These are phyloP conservation scores for Withania somnifera DNA, from an alignment of 305 asterid genomes.

Conservation along the genomic window DNA sequence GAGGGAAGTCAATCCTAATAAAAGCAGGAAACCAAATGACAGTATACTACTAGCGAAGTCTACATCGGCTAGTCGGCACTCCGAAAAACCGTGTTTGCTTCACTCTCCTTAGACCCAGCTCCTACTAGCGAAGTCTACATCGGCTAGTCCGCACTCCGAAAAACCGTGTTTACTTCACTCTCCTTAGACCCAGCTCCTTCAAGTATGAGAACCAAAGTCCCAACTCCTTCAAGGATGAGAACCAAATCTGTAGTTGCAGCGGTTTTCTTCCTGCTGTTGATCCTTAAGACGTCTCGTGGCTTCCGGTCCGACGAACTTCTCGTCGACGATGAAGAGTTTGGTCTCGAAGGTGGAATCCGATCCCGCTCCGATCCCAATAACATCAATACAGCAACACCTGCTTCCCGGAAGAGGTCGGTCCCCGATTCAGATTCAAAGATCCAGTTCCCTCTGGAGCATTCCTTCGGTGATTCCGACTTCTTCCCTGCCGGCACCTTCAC, in stretches of 20 bases:
- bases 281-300: slow-evolving; percentile 25
- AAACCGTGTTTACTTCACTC: not conserved
- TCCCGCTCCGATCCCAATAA: slow-evolving; percentile 4
- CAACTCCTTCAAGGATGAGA: not conserved
- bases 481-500: slow-evolving; percentile 78
- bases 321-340: slow-evolving; percentile 76
- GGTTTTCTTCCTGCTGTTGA: slow-evolving; percentile 1
- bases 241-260: not conserved
- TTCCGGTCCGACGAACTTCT: slow-evolving; percentile 92
- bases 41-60: not conserved
- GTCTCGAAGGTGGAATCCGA: slow-evolving; percentile 48
- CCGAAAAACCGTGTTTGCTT: not conserved
- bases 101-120: not conserved
- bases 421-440: slow-evolving; percentile 72
- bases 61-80: not conserved
- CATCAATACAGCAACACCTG: slow-evolving; percentile 7
- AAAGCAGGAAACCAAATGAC: too few species aligned
- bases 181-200: not conserved
- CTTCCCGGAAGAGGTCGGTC: slow-evolving; percentile 29
- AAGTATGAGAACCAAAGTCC: slow-evolving; percentile 7
- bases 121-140: not conserved
- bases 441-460: slow-evolving; percentile 78
- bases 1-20: too few species aligned
- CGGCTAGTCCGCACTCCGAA: not conserved
- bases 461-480: slow-evolving; percentile 83